These are phyloP conservation scores for Capillidium heterosporum DNA, from an alignment of 371 early-diverging fungal genomes.

Conservation along the genomic window DNA sequence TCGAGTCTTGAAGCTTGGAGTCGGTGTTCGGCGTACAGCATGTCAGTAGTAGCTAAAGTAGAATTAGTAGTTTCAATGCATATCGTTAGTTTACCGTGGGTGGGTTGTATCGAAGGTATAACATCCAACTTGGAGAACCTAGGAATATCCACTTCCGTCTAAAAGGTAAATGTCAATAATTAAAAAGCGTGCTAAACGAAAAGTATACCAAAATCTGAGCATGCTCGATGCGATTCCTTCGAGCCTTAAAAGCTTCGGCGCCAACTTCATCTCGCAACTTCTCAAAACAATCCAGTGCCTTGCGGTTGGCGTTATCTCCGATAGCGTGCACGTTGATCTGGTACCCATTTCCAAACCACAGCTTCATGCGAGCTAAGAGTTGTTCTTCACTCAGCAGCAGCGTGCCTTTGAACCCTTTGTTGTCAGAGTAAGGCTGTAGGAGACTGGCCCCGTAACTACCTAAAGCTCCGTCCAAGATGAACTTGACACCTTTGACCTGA, in stretches of 20 bases:
- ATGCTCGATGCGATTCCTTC: constrained; percentile 20
- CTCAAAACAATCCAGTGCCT: constrained; percentile 17
- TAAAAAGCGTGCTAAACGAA: background rate
- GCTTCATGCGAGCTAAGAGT: constrained; percentile 4
- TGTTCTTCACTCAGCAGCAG: constrained; percentile 13
- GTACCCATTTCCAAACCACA: constrained; percentile 14
- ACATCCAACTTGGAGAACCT: constrained; percentile 16
- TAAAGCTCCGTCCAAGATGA: constrained; percentile 26
- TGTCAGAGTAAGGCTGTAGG: constrained; percentile 17
- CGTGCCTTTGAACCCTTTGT: constrained; percentile 7
- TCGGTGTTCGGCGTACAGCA: background rate
- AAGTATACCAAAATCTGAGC: constrained; percentile 16
- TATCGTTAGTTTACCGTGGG: constrained; percentile 26
- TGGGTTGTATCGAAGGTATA: constrained; percentile 26
- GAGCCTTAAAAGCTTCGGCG: background rate
- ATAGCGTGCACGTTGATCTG: constrained; percentile 24
- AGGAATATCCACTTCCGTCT: constrained; percentile 13
- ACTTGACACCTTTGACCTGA: constrained; percentile 15
- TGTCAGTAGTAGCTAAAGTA: background rate
- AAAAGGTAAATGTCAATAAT: background rate
- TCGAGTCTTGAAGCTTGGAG: background rate
- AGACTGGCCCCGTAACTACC: constrained; percentile 26
- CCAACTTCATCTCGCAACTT: background rate
- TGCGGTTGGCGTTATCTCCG: constrained; percentile 20
- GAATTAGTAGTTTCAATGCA: background rate